Conservation (phyloP, 495 filamentous ascomycete genomes). For the Penicillium macrosclerotiorum region DNA sequence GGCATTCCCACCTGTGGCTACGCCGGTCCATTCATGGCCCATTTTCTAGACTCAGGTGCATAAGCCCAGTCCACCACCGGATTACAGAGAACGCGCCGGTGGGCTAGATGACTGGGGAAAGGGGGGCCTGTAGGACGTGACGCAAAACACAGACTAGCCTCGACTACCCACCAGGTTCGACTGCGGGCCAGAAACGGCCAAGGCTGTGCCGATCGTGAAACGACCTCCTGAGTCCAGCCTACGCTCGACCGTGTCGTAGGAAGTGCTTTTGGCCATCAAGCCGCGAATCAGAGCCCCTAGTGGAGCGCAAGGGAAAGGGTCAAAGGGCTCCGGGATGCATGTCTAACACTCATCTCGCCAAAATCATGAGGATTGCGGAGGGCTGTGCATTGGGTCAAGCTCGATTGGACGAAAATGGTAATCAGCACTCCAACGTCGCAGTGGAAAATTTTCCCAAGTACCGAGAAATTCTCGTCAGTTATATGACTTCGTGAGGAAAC, state of each 20-base stretch:
- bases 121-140: slow-evolving; percentile 10
- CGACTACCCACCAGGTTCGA: slow-evolving; percentile 1
- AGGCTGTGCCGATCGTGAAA: slow-evolving; percentile 9
- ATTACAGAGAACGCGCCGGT: too few species aligned
- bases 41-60: not conserved
- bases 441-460: not conserved
- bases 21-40: slow-evolving; percentile 10
- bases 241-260: not conserved
- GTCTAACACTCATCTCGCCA: not conserved
- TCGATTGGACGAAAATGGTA: not conserved
- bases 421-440: not conserved
- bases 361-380: too few species aligned
- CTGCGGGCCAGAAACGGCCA: slow-evolving; percentile 21
- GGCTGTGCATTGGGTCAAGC: not conserved
- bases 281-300: not conserved
- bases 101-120: not conserved
- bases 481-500: too few species aligned
- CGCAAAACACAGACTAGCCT: not conserved
- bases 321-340: not conserved
- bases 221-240: slow-evolving; percentile 4
- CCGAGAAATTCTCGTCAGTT: not conserved
- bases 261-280: not conserved
- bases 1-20: slow-evolving; percentile 14
- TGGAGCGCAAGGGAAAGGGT: slow-evolving; percentile 1
- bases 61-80: too few species aligned